Conservation (phyloP, 192 early-diverging fungal species). For the Haplosporangium gracile region DNA sequence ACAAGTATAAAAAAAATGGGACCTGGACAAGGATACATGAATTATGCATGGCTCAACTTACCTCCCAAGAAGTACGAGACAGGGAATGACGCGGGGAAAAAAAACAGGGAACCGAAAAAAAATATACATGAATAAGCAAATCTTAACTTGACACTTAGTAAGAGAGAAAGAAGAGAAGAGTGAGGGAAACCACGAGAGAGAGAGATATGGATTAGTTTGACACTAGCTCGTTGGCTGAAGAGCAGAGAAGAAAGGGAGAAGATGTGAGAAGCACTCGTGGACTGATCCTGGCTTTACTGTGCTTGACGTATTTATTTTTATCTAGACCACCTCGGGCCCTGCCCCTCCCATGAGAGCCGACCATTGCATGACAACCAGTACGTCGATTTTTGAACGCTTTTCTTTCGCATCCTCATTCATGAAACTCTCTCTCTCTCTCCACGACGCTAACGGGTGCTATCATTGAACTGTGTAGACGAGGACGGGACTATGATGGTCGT, state of each 20-base stretch:
- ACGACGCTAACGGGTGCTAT: not conserved
- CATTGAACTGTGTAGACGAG: constrained; percentile 20
- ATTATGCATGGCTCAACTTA: too few species aligned
- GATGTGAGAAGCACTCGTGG: not conserved
- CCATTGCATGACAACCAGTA: constrained; percentile 45
- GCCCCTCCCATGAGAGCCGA: constrained; percentile 38
- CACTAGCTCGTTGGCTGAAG: not conserved
- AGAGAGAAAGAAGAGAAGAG: too few species aligned
- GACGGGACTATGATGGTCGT: constrained; percentile 32
- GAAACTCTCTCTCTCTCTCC: not conserved
- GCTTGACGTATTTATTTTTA: not conserved
- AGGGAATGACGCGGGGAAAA: too few species aligned
- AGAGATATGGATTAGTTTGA: not conserved
- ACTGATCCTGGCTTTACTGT: not conserved
- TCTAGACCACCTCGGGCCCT: constrained; percentile 6
- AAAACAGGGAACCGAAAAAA: too few species aligned
- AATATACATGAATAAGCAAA: too few species aligned
- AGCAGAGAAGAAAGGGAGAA: not conserved
- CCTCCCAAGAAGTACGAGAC: too few species aligned
- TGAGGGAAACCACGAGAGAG: not conserved
- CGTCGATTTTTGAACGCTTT: not conserved
- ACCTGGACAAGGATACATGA: too few species aligned
- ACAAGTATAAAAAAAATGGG: too few species aligned
- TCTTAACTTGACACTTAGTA: too few species aligned
- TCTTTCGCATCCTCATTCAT: too few species aligned